Percentiles rank a stretch among this genome's conserved stretches.
Conservation (phyloP, 495 filamentous ascomycete genomes). For the Penicillium cinerascens region DNA sequence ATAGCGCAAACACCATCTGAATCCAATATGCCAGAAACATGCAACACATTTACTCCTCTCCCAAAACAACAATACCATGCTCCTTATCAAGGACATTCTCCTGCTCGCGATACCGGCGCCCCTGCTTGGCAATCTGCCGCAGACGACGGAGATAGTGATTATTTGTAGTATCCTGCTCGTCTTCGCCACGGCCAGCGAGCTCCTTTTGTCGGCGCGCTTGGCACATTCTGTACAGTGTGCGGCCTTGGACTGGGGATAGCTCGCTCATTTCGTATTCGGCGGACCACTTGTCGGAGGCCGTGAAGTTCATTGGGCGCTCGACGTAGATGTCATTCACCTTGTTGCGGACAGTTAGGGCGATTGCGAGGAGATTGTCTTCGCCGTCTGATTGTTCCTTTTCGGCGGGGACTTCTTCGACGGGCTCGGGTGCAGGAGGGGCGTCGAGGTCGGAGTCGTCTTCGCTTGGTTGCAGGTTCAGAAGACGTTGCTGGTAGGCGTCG, state of each 20-base stretch:
- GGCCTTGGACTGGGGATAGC: slow-evolving; percentile 32
- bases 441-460: slow-evolving; percentile 22
- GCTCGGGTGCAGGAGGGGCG: neutral
- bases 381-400: slow-evolving; percentile 1
- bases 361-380: slow-evolving; percentile 49
- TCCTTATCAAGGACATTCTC: slow-evolving; percentile 47
- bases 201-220: slow-evolving; percentile 49
- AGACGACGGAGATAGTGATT: slow-evolving; percentile 42
- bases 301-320: slow-evolving; percentile 53
- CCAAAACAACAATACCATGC: slow-evolving; percentile 28
- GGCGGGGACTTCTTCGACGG: neutral
- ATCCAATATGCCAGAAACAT: too few relatives aligned
- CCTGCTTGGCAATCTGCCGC: slow-evolving; percentile 38
- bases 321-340: slow-evolving; percentile 66
- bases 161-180: slow-evolving; percentile 27
- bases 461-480: slow-evolving; percentile 39
- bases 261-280: slow-evolving; percentile 75
- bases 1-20: neutral
- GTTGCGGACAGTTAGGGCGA: slow-evolving; percentile 69
- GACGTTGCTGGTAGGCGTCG: slow-evolving; percentile 62
- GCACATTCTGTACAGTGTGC: slow-evolving; percentile 47
- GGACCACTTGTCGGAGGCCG: slow-evolving; percentile 57
- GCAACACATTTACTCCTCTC: slow-evolving; percentile 3
- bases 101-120: slow-evolving; percentile 45
- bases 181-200: slow-evolving; percentile 35